A percentile compares a stretch with the other conserved stretches of the same genome.
These are phyloP conservation scores for Globisporangium carolinianum DNA, from an alignment of 352 stramenopile species.

Conservation along the genomic window DNA sequence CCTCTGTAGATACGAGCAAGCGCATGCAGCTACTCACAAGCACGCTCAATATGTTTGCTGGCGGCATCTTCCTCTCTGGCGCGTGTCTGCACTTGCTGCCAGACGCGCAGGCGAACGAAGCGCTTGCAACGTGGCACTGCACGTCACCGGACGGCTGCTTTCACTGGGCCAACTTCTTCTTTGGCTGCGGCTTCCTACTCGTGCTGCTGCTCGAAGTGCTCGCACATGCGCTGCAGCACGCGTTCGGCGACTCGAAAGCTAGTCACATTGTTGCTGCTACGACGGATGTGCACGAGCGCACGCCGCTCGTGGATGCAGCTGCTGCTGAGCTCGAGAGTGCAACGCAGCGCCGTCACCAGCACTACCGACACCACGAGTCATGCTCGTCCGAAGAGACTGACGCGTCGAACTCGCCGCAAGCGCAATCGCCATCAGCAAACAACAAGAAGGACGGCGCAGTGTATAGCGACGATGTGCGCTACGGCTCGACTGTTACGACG, in stretches of 20 bases:
- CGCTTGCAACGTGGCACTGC: constrained; percentile 42
- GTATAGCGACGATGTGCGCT: too few relatives aligned
- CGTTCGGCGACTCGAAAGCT: constrained; percentile 21
- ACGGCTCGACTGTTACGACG: neutral
- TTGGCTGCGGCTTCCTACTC: constrained; percentile 63
- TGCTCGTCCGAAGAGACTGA: constrained; percentile 12
- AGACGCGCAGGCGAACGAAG: constrained; percentile 60
- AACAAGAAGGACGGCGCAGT: neutral
- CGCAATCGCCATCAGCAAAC: neutral
- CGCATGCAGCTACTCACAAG: constrained; percentile 15
- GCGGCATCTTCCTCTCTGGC: constrained; percentile 71
- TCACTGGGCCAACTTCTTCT: constrained; percentile 79
- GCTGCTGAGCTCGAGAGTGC: constrained; percentile 7
- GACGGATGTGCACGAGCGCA: constrained; percentile 11
- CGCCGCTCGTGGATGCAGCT: constrained; percentile 16
- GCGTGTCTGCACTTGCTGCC: constrained; percentile 78
- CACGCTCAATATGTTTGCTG: constrained; percentile 76
- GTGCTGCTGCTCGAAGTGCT: constrained; percentile 70
- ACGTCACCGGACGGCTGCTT: constrained; percentile 39
- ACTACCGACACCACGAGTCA: constrained; percentile 21
- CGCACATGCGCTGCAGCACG: constrained; percentile 50
- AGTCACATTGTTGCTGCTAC: neutral
- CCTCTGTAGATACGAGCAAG: neutral
- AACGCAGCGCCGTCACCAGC: constrained; percentile 8
- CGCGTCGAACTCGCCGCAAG: constrained; percentile 2